Percentiles rank a stretch among this genome's conserved stretches.
Conservation (phyloP, 768 basidiomycete species). For the Tylopilus subfusipes region DNA sequence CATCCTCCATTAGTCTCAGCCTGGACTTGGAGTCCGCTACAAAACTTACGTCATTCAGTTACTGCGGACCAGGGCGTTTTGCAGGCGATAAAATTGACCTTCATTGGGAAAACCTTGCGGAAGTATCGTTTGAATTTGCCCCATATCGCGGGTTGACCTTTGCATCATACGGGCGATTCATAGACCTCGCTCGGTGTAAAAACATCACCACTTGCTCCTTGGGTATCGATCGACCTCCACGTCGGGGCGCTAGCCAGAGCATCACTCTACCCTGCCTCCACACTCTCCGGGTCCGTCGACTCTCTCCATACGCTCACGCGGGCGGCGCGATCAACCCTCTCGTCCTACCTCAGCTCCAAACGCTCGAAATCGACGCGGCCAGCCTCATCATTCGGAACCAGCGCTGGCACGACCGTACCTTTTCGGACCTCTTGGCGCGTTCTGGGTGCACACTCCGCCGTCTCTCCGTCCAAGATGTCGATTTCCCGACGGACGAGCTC, state of each 20-base stretch:
- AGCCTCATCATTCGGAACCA: not conserved
- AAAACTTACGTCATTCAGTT: conserved; percentile 16
- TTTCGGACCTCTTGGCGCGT: conserved; percentile 17
- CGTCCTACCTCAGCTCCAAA: conserved; percentile 17
- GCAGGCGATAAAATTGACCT: conserved; percentile 1
- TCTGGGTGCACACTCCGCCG: conserved; percentile 13
- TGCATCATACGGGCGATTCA: conserved; percentile 5
- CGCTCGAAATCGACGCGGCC: conserved; percentile 18
- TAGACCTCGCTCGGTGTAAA: conserved; percentile 9
- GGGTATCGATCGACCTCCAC: conserved; percentile 8
- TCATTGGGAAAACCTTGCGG: conserved; percentile 10
- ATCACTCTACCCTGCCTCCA: conserved; percentile 11
- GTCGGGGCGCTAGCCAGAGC: not conserved
- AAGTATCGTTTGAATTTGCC: conserved; percentile 13
- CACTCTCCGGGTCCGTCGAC: conserved; percentile 18
- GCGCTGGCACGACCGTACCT: conserved; percentile 12
- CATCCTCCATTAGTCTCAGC: not conserved
- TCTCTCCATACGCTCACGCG: not conserved
- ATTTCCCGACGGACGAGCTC: conserved; percentile 21
- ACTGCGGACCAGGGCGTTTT: conserved; percentile 1
- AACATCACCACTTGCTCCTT: conserved; percentile 22
- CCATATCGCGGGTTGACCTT: conserved; percentile 1
- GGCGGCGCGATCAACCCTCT: conserved; percentile 8
- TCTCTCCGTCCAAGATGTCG: conserved; percentile 15
- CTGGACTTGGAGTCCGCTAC: conserved; percentile 10